Percentiles rank a stretch among this genome's conserved stretches.
phyloP scores from a whole-genome alignment of 2,329 filamentous ascomycete species.

The Xylaria sp. region DNA sequence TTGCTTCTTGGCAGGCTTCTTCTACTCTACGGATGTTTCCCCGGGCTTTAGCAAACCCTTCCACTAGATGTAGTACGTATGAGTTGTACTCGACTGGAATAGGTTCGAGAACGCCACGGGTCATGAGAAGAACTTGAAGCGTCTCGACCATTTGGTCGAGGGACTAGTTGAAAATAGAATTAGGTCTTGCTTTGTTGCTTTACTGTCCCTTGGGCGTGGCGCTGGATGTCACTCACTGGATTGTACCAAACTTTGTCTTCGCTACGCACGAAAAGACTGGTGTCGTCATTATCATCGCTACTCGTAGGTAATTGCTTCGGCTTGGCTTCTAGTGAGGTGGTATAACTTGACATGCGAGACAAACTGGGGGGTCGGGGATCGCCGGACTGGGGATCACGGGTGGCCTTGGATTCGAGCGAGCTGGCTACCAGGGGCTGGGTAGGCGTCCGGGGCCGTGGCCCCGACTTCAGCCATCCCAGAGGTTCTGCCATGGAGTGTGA shows the following conservation, averaged over 20 bases:
- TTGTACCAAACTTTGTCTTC: conserved; percentile 52
- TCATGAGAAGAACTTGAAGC: conserved; percentile 57
- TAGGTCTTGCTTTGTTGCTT: background rate
- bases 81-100: conserved; percentile 57
- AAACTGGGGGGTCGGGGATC: conserved; percentile 33
- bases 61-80: conserved; percentile 57
- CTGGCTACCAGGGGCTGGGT: conserved; percentile 34
- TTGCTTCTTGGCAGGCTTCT: conserved; percentile 46
- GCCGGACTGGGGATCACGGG: conserved; percentile 21
- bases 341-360: conserved; percentile 43
- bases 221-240: conserved; percentile 43
- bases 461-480: conserved; percentile 44
- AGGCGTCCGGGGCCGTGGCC: conserved; percentile 42
- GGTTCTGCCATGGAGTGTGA: conserved; percentile 25
- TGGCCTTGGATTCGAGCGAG: conserved; percentile 27
- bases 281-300: background rate
- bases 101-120: conserved; percentile 49
- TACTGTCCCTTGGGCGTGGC: background rate
- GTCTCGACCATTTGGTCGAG: conserved; percentile 58
- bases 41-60: conserved; percentile 49
- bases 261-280: conserved; percentile 40
- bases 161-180: conserved; percentile 38
- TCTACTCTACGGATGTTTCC: conserved; percentile 48
- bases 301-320: conserved; percentile 26
- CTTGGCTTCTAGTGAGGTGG: conserved; percentile 30